Conservation (phyloP, 1,284 basidiomycete genomes). For the Pascua guehoae region DNA sequence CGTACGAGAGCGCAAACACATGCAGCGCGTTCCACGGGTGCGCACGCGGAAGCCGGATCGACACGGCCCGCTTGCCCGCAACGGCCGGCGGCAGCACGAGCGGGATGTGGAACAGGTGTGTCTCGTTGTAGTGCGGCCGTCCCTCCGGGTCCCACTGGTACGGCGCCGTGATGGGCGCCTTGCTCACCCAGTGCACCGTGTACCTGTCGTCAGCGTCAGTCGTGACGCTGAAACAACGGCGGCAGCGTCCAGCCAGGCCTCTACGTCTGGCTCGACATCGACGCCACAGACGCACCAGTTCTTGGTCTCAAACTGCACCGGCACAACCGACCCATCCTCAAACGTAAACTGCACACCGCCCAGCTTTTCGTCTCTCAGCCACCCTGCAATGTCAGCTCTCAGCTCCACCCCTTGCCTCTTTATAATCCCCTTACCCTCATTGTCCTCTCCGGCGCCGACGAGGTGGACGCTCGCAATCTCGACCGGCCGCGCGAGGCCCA, state of each 20-base stretch:
- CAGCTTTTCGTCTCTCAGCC: constrained; percentile 9
- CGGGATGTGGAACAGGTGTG: constrained; percentile 16
- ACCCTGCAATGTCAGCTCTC: constrained; percentile 5
- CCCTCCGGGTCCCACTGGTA: constrained; percentile 10
- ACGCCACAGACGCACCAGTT: constrained; percentile 9
- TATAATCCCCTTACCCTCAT: constrained; percentile 4
- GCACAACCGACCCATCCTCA: constrained; percentile 2
- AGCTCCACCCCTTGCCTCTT: too few relatives aligned
- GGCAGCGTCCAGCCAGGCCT: too few relatives aligned
- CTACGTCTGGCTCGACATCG: too few relatives aligned
- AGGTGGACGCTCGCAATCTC: constrained; percentile 11
- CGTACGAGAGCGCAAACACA: constrained; percentile 17
- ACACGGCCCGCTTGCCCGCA: background rate
- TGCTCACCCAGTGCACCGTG: constrained; percentile 19
- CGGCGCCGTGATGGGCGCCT: constrained; percentile 10
- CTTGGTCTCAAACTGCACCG: constrained; percentile 11
- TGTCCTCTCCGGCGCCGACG: constrained; percentile 15
- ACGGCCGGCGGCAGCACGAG: constrained; percentile 2
- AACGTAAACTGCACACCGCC: constrained; percentile 11
- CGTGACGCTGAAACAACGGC: too few relatives aligned
- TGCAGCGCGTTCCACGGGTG: constrained; percentile 12
- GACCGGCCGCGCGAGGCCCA: background rate
- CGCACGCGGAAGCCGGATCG: constrained; percentile 4
- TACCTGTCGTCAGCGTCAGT: constrained; percentile 2
- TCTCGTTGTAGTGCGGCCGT: constrained; percentile 8